Conservation (phyloP, 352 stramenopile species). For the Phytophthora brassicae region DNA sequence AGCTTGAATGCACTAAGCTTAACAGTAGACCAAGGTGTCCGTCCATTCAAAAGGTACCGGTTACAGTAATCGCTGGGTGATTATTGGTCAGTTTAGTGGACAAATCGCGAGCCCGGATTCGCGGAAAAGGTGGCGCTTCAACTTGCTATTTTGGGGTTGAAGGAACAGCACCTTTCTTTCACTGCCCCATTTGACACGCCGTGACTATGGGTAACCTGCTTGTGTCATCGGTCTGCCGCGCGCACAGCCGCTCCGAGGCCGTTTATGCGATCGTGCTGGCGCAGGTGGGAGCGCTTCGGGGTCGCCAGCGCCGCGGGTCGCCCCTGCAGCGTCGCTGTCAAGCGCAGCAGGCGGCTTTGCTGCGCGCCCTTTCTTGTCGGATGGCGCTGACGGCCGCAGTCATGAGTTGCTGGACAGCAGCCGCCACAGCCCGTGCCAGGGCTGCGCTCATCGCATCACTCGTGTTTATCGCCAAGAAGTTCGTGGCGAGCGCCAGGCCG, state of each 20-base stretch:
- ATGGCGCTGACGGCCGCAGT: conserved; percentile 27
- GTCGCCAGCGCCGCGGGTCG: conserved; percentile 15
- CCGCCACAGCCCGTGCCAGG: conserved; percentile 22
- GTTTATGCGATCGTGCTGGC: conserved; percentile 29
- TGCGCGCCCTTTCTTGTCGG: conserved; percentile 24
- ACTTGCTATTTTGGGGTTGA: conserved; percentile 29
- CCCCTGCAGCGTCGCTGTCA: conserved; percentile 30
- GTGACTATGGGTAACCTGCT: conserved; percentile 36
- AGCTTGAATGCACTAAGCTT: no score
- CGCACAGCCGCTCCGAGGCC: conserved; percentile 31
- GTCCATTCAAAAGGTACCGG: no score
- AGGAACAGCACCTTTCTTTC: background rate
- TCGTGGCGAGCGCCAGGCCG: conserved; percentile 17
- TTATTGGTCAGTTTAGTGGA: background rate
- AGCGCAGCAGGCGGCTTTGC: conserved; percentile 31
- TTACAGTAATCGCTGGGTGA: no score
- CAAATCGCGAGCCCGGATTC: conserved; percentile 18
- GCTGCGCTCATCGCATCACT: conserved; percentile 30
- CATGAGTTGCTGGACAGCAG: conserved; percentile 25
- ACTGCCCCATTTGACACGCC: background rate
- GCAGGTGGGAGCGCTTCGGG: conserved; percentile 18
- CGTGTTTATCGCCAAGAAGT: conserved; percentile 38
- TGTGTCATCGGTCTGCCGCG: conserved; percentile 31
- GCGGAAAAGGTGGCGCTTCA: conserved; percentile 24
- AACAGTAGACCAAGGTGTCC: no score